phyloP scores from a whole-genome alignment of 306 rosid species.

The Quercus ilex region DNA sequence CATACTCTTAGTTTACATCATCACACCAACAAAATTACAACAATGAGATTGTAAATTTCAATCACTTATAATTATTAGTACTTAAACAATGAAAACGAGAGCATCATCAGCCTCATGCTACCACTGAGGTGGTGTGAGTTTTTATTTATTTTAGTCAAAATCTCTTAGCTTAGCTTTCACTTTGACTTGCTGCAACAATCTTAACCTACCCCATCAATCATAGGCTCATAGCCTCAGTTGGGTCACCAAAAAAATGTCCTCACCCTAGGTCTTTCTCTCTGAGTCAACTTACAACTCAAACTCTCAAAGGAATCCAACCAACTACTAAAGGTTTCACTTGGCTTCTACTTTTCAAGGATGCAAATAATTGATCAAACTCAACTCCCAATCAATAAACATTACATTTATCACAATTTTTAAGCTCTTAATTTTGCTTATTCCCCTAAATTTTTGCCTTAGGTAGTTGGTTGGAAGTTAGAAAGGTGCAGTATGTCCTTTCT shows the following conservation, averaged over 20 bases:
- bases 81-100: too few relatives aligned
- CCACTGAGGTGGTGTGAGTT: not conserved
- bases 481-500: not conserved
- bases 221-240: not conserved
- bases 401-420: too few relatives aligned
- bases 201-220: not conserved
- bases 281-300: slow-evolving; percentile 1
- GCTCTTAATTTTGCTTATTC: not conserved
- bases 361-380: not conserved
- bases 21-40: not conserved
- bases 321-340: not conserved
- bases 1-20: not conserved
- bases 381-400: not conserved
- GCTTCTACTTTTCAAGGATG: not conserved
- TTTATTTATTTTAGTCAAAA: not conserved
- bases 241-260: not conserved
- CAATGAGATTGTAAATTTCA: not conserved
- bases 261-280: not conserved
- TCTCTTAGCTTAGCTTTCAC: not conserved
- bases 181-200: not conserved
- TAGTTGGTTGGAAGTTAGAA: not conserved
- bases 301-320: not conserved
- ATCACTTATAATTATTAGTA: too few relatives aligned
- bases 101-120: not conserved
- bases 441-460: not conserved